These are phyloP conservation scores for Aspergillus neoniger DNA, from an alignment of 2,329 filamentous ascomycete genomes.

Conservation along the genomic window DNA sequence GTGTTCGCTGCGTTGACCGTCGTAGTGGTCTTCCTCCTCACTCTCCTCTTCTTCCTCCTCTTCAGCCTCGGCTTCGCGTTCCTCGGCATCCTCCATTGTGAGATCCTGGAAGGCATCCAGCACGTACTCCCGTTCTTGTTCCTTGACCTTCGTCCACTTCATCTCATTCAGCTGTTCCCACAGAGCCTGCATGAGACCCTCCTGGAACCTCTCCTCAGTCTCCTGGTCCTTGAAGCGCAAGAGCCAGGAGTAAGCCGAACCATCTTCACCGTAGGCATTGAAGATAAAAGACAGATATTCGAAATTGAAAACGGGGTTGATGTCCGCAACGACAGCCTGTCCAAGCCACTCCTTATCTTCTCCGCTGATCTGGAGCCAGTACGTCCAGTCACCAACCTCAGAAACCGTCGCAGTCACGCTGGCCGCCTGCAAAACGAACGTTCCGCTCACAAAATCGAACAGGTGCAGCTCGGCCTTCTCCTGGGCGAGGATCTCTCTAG, in stretches of 20 bases:
- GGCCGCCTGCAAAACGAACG: conserved; percentile 78
- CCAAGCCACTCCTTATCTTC: conserved; percentile 81
- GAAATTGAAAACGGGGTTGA: conserved; percentile 98
- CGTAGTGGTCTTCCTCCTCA: conserved; percentile 63
- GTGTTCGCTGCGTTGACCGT: conserved; percentile 69
- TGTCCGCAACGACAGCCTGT: conserved; percentile 80
- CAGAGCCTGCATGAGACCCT: conserved; percentile 89
- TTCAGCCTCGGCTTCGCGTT: conserved; percentile 56
- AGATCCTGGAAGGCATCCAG: conserved; percentile 94
- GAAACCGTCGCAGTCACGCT: conserved; percentile 76
- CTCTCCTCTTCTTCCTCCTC: conserved; percentile 57
- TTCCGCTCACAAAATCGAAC: conserved; percentile 84
- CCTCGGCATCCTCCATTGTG: conserved; percentile 71
- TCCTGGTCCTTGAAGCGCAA: conserved; percentile 84
- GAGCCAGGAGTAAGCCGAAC: conserved; percentile 92
- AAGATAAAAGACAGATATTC: conserved; percentile 99
- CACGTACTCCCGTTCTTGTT: conserved; percentile 90
- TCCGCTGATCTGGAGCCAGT: conserved; percentile 86
- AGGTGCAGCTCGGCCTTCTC: conserved; percentile 85
- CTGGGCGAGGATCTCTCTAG: conserved; percentile 70
- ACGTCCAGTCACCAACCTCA: conserved; percentile 88
- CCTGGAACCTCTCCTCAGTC: conserved; percentile 82
- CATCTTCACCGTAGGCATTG: conserved; percentile 89
- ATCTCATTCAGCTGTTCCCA: conserved; percentile 95
- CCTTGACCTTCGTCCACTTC: conserved; percentile 92